Base-by-base conservation (phyloP, 2,329 filamentous ascomycete genomes). In the Paecilomyces niveus region DNA sequence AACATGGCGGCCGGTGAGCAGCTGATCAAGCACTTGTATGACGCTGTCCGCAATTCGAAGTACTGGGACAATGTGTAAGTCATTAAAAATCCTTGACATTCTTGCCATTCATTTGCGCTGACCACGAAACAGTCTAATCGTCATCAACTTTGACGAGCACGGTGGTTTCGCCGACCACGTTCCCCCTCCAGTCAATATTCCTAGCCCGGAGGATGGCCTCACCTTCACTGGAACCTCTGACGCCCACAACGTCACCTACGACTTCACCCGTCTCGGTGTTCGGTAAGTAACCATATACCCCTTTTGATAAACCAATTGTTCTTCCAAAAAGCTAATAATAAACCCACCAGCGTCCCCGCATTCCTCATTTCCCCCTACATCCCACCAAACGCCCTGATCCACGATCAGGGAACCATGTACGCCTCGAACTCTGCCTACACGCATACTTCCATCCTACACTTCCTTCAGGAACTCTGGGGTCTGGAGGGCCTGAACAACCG, bases 91-190 rank as follows among this genome's bases (percentile, higher is more conserved):
- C 35, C 10, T 18, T 18, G 18, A 45, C 13, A 3, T 6, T 18
- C 18, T 13, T 45, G 35, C 18, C 10, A 45, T 13, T 18, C 35
- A 45, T 15, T 26, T 13, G 11, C 3, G 8, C 9, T 29, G n/a
- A 24, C 50, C 10, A 13, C 9, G 35, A 13, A 54, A 7, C 15
- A 73, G 69, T 15, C 61, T 75, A 29, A 66, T 77, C 32, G 71
- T 77, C 58, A 65, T 75, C 62, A 76, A 74, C 59, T 75, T 76
- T 51, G 74, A 76, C 59, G 72, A 76, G 60, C 72, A 76, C 54
- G 74, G 74, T 21, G 74, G 74, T 18, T 76, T 76, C 56, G 72
- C 71, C 7, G 74, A 76, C 61, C 74, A 76, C 59, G 72, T 76
- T 6, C 59, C 70, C 9, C 73, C 74, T 1, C 74, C 74, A 0